Percentiles rank a stretch among this genome's conserved stretches.
Conservation (phyloP, 2,329 filamentous ascomycete genomes). For the Lomentospora prolificans region DNA sequence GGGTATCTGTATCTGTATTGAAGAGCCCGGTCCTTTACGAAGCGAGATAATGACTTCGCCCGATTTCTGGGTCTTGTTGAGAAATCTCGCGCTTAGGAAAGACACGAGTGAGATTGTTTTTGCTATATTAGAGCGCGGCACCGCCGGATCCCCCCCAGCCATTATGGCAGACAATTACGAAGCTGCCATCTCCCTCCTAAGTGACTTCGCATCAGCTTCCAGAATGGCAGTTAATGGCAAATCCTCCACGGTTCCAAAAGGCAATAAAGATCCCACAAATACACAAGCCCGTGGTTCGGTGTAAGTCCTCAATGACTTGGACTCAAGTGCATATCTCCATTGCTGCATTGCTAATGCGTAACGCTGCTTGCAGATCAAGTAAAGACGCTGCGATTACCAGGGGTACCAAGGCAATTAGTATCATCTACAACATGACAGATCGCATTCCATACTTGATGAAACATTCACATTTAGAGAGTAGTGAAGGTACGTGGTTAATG, state of each 20-base stretch:
- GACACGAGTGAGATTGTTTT: constrained; percentile 73
- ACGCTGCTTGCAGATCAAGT: background rate
- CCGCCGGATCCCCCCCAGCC: constrained; percentile 63
- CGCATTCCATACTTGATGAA: constrained; percentile 81
- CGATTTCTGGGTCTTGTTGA: constrained; percentile 91
- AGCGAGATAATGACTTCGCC: constrained; percentile 94
- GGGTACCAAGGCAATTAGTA: constrained; percentile 69
- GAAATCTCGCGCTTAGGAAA: constrained; percentile 58
- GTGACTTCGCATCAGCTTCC: constrained; percentile 72
- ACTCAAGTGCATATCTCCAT: background rate
- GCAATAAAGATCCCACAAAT: background rate
- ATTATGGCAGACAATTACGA: constrained; percentile 96
- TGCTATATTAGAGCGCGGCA: constrained; percentile 71
- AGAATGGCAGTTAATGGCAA: background rate
- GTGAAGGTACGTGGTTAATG: constrained; percentile 51
- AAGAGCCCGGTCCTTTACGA: constrained; percentile 64
- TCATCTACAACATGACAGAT: constrained; percentile 72
- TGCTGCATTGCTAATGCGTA: background rate
- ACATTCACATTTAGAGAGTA: constrained; percentile 83
- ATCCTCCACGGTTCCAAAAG: background rate
- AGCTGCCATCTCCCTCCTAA: constrained; percentile 70
- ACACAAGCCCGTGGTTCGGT: background rate
- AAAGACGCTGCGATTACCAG: constrained; percentile 48
- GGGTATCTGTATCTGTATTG: constrained; percentile 71
- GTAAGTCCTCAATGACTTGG: background rate